Evolutionary conservation across 768 basidiomycete species (phyloP), one percentile per base, ranked within the genome.

Genomic region (Cystobasidium onofrii): DNA sequence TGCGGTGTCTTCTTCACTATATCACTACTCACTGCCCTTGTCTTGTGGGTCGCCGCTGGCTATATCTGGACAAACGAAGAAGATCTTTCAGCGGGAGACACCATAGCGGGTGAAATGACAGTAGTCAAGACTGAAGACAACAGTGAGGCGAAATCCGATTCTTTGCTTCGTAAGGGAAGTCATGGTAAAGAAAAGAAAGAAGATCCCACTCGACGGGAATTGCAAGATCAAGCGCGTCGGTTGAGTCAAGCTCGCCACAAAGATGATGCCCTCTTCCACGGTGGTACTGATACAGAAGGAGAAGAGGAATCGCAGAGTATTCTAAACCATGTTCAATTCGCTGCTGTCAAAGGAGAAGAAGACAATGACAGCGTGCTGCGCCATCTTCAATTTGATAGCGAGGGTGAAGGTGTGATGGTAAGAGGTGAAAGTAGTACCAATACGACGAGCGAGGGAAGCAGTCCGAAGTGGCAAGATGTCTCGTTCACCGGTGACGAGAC

Each of bases 1-100:
- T 60, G 52, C n/a, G 39, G 50, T 12, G 29, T 57, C n/a, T 74
- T 74, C 73, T 67, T 74, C 65, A 17, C 61, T 43, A 44, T 74
- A 33, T 55, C 65, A 7, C 54, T 74, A 20, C 4, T 34, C 18
- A 43, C 65, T 23, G 50, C 65, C 0, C 55, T 54, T 23, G 13
- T 50, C 15, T 29, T 69, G 36, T 74, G 73, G 73, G 65, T 15
- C 2, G 6, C 41, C 54, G 41, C 44, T 18, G 55, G 44, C 65
- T 61, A 10, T 55, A n/a, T 44, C 25, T 55, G 23, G 1, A 17
- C 33, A 1, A 36, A 50, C 2, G 29, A 44, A 3, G 27, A 2
- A 2, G 65, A 60, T 4, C 12, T 6, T 67, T 18, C 41, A 44
- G 65, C 46, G 25, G 43, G 31, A 67, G 10, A 29, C 27, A 15